Conservation (phyloP, 1,139 yeast species). For the Suhomyces guaymorum region DNA sequence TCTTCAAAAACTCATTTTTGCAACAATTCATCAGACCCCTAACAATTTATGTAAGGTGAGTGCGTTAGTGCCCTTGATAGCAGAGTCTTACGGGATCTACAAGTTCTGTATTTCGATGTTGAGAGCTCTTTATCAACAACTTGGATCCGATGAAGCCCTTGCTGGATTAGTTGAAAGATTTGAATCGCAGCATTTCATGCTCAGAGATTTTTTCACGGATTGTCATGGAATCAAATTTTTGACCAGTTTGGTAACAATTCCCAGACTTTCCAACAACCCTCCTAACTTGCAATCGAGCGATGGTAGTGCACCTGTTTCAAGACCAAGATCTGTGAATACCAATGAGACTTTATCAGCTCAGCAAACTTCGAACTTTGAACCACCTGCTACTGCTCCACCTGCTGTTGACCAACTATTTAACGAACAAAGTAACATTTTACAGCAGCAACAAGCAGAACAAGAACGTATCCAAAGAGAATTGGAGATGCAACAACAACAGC, state of each 20-base stretch:
- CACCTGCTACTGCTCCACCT: slow-evolving; percentile 33
- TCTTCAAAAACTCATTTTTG: slow-evolving; percentile 74
- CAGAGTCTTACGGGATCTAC: slow-evolving; percentile 94
- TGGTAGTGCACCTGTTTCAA: slow-evolving; percentile 28
- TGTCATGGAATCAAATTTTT: slow-evolving; percentile 84
- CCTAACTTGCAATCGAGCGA: slow-evolving; percentile 62
- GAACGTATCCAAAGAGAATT: slow-evolving; percentile 65
- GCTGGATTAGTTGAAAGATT: slow-evolving; percentile 73
- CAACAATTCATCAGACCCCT: slow-evolving; percentile 65
- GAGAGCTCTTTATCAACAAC: slow-evolving; percentile 78
- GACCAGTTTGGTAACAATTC: slow-evolving; percentile 82
- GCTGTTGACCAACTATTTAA: slow-evolving; percentile 44
- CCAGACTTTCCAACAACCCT: slow-evolving; percentile 66
- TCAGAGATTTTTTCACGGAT: slow-evolving; percentile 86
- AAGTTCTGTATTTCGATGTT: slow-evolving; percentile 88
- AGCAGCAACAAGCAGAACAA: slow-evolving; percentile 63
- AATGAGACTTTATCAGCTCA: slow-evolving; percentile 31
- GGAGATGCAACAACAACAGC: slow-evolving; percentile 47
- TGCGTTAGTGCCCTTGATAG: slow-evolving; percentile 85
- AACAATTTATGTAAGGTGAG: slow-evolving; percentile 81
- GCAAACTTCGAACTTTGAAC: slow-evolving; percentile 33
- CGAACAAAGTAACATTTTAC: slow-evolving; percentile 50
- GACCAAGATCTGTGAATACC: slow-evolving; percentile 41
- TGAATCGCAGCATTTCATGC: slow-evolving; percentile 73
- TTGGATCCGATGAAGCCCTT: slow-evolving; percentile 77